Conservation (phyloP, 345 rosid genomes). For the Aegle marmelos region DNA sequence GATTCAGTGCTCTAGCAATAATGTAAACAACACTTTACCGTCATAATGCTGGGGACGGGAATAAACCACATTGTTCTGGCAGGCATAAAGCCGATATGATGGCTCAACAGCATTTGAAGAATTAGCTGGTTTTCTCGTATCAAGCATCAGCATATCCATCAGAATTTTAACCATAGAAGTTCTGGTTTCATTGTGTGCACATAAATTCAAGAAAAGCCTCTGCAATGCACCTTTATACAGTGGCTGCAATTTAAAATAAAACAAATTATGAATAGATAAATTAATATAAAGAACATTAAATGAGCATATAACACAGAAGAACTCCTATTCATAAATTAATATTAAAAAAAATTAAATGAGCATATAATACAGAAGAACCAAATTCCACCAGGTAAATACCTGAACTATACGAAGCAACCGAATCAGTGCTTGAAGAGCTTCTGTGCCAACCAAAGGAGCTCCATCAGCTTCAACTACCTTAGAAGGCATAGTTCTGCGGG, state of each 20-base stretch:
- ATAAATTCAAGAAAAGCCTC: slow-evolving; percentile 86
- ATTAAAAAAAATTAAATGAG: neutral
- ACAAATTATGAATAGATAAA: neutral
- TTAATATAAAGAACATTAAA: neutral
- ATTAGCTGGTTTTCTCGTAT: slow-evolving; percentile 52
- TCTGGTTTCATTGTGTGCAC: slow-evolving; percentile 90
- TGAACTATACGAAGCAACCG: slow-evolving; percentile 90
- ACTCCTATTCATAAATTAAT: neutral
- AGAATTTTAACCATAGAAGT: slow-evolving; percentile 64
- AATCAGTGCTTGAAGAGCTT: slow-evolving; percentile 82
- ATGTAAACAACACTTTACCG: slow-evolving; percentile 44
- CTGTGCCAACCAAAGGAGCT: slow-evolving; percentile 76
- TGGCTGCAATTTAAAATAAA: slow-evolving; percentile 52
- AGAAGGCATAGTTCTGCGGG: slow-evolving; percentile 61
- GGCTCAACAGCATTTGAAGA: slow-evolving; percentile 51
- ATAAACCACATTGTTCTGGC: slow-evolving; percentile 90
- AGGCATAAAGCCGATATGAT: slow-evolving; percentile 80
- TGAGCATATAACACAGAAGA: neutral
- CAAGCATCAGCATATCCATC: slow-evolving; percentile 87
- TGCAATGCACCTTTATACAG: slow-evolving; percentile 87
- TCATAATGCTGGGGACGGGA: slow-evolving; percentile 87
- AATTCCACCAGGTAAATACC: slow-evolving; percentile 39
- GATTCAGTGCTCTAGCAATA: slow-evolving; percentile 1
- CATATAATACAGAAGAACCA: neutral
- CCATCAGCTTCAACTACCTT: slow-evolving; percentile 90